A percentile compares a stretch with the other conserved stretches of the same genome.
These are phyloP conservation scores for Chimonanthus praecox DNA, from an alignment of 164 flowering plant genomes.

Conservation along the genomic window DNA sequence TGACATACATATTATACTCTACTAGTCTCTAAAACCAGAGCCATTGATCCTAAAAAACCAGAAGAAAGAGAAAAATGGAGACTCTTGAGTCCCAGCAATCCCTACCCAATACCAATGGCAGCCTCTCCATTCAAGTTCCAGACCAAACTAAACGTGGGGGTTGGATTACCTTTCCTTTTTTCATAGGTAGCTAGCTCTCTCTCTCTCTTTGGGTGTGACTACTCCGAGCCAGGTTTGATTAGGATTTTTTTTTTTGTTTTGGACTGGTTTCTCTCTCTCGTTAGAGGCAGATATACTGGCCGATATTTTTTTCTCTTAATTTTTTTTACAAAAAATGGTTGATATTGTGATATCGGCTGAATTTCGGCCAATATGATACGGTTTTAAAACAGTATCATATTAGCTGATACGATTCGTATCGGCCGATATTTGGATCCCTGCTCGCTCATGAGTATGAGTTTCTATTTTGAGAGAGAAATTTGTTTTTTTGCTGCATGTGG, in stretches of 20 bases:
- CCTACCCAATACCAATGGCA: background rate
- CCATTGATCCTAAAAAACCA: background rate
- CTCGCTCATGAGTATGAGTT: too few relatives aligned
- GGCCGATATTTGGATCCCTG: too few relatives aligned
- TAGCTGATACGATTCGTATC: too few relatives aligned
- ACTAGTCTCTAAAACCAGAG: background rate
- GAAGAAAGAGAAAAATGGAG: background rate
- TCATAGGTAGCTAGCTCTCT: slow-evolving; percentile 5
- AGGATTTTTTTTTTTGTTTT: too few relatives aligned
- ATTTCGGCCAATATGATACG: too few relatives aligned
- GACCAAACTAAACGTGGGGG: slow-evolving; percentile 1
- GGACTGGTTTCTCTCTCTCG: too few relatives aligned
- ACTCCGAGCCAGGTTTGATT: background rate
- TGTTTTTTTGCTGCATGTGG: background rate
- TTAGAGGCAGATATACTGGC: too few relatives aligned
- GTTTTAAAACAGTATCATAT: too few relatives aligned
- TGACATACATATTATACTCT: background rate
- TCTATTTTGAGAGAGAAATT: too few relatives aligned
- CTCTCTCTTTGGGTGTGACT: background rate
- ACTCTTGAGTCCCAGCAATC: background rate
- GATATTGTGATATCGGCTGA: too few relatives aligned
- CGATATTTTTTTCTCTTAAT: too few relatives aligned
- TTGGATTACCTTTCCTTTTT: slow-evolving; percentile 13
- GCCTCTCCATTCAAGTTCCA: background rate
- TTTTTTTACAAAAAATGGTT: too few relatives aligned